These are phyloP conservation scores for Leishmania lainsoni DNA, from an alignment of 208 protist genomes.

Conservation along the genomic window DNA sequence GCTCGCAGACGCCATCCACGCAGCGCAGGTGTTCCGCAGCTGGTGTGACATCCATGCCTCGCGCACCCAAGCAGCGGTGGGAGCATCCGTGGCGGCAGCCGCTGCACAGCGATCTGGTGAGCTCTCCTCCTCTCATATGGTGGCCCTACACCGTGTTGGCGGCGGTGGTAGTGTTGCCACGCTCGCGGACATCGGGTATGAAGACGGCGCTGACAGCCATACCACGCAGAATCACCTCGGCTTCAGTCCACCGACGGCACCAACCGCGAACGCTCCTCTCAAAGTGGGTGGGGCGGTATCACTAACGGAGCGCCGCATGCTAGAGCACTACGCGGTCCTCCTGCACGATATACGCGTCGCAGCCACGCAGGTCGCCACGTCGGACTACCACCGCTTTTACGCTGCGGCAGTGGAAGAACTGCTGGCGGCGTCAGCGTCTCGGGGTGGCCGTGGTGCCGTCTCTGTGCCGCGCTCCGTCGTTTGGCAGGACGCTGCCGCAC, in stretches of 20 bases:
- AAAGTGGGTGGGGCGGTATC: neutral
- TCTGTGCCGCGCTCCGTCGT: neutral
- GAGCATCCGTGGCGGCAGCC: neutral
- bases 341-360: conserved; percentile 14
- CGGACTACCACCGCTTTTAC: conserved; percentile 8
- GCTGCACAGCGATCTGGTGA: neutral
- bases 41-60: neutral
- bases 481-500: conserved; percentile 4
- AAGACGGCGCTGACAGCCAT: neutral
- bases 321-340: conserved; percentile 22
- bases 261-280: neutral
- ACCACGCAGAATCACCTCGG: neutral
- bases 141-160: neutral
- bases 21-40: conserved; percentile 5
- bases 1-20: conserved; percentile 4
- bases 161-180: neutral
- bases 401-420: neutral
- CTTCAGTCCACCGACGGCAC: neutral
- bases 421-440: neutral
- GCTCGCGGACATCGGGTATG: conserved; percentile 1
- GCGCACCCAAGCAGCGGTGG: neutral
- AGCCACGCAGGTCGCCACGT: conserved; percentile 14
- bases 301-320: conserved; percentile 14
- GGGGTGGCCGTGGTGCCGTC: neutral
- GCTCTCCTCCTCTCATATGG: neutral